A percentile compares a stretch with the other conserved stretches of the same genome.
Conservation (phyloP, 495 filamentous ascomycete species). For the Penicillium paxilli region DNA sequence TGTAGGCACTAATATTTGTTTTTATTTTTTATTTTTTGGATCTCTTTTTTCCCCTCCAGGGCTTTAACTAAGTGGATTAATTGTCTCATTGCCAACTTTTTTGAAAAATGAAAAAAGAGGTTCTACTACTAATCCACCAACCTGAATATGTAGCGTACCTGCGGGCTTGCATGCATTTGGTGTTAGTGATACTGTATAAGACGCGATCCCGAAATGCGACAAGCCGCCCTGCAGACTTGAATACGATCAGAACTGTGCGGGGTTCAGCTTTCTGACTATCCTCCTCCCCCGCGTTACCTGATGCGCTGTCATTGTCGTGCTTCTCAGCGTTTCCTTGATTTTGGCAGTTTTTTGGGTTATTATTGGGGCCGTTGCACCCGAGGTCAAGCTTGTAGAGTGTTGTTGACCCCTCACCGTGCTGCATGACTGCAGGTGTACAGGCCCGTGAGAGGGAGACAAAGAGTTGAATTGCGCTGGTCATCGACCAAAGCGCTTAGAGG, state of each 20-base stretch:
- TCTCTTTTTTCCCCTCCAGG: too few species aligned
- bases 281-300: slow-evolving; percentile 27
- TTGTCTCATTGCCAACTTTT: too few species aligned
- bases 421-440: background rate
- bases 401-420: background rate
- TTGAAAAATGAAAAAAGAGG: background rate
- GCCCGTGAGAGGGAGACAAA: background rate
- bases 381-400: background rate
- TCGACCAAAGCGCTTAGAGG: background rate
- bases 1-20: too few species aligned
- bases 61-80: too few species aligned
- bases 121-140: background rate
- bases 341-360: background rate
- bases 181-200: slow-evolving; percentile 3
- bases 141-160: slow-evolving; percentile 12
- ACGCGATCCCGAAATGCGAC: slow-evolving; percentile 9
- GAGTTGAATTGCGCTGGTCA: background rate
- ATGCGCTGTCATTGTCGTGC: slow-evolving; percentile 30
- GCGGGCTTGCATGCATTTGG: slow-evolving; percentile 12
- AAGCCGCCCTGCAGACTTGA: slow-evolving; percentile 7
- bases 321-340: slow-evolving; percentile 24
- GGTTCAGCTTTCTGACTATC: too few species aligned
- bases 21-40: too few species aligned
- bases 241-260: slow-evolving; percentile 13
- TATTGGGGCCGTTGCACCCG: background rate